Percentiles rank a stretch among this genome's conserved stretches.
phyloP scores from a whole-genome alignment of 495 filamentous ascomycete genomes.

The Arthonia radiata region DNA sequence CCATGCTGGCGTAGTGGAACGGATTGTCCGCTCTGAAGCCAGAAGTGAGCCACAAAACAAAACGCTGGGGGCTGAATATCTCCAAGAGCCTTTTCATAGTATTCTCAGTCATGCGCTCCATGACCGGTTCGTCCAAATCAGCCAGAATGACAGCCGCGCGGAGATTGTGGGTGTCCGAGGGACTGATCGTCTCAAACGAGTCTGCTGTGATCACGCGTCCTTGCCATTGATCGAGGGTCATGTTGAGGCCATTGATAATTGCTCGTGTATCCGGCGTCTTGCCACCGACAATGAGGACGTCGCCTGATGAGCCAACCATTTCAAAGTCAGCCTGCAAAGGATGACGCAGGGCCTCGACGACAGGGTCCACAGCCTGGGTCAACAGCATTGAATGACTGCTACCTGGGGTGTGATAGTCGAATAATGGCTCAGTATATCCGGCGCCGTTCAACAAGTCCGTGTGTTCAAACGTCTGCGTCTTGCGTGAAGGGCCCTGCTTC shows the following conservation, averaged over 20 bases:
- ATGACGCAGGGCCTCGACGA: slow-evolving; percentile 12
- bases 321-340: slow-evolving; percentile 2
- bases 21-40: slow-evolving; percentile 14
- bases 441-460: too few relatives aligned
- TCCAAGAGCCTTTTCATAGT: slow-evolving; percentile 11
- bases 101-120: slow-evolving; percentile 15
- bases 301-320: background rate
- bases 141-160: too few relatives aligned
- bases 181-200: too few relatives aligned
- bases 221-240: too few relatives aligned
- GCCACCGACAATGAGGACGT: slow-evolving; percentile 12
- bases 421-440: too few relatives aligned
- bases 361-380: slow-evolving; percentile 20
- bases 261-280: slow-evolving; percentile 2
- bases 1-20: slow-evolving; percentile 16
- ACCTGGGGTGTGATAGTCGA: too few relatives aligned
- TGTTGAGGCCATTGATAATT: background rate
- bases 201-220: too few relatives aligned
- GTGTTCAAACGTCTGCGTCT: too few relatives aligned
- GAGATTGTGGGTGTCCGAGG: too few relatives aligned
- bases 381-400: too few relatives aligned
- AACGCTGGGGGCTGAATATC: slow-evolving; percentile 15
- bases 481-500: too few relatives aligned
- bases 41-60: slow-evolving; percentile 18
- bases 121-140: slow-evolving; percentile 20